Evolutionary conservation across 208 protist genomes (phyloP).

Genomic region (Blastocrithidia nonstop): DNA sequence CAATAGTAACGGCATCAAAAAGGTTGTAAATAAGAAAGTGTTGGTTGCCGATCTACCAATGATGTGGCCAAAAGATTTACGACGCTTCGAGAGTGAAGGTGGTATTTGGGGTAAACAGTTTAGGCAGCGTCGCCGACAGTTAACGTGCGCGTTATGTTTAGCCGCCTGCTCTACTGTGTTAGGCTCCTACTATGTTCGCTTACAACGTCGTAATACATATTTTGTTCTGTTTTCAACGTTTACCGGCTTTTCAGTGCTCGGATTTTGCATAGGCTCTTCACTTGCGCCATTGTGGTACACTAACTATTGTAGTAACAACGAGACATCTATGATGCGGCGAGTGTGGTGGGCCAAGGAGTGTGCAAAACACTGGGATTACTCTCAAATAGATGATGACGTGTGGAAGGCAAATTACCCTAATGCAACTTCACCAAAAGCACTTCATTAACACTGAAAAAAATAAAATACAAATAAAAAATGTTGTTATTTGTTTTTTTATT

Average conservation of each 20-base stretch:
- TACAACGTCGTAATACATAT: conserved; percentile 51
- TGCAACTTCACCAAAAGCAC: conserved; percentile 22
- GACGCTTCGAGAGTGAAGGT: conserved; percentile 70
- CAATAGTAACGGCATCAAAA: conserved; percentile 12
- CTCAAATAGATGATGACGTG: conserved; percentile 35
- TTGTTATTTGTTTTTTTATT: neutral
- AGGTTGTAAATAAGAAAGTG: conserved; percentile 24
- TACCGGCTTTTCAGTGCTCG: conserved; percentile 57
- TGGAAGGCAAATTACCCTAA: conserved; percentile 61
- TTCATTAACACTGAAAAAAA: too few species aligned
- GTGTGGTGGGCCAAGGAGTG: conserved; percentile 89
- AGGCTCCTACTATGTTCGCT: conserved; percentile 41
- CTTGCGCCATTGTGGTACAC: conserved; percentile 49
- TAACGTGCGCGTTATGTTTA: conserved; percentile 35
- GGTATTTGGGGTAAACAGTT: conserved; percentile 73
- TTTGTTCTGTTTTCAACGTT: conserved; percentile 78
- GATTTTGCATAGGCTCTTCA: conserved; percentile 61
- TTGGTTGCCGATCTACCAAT: conserved; percentile 74
- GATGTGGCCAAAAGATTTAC: conserved; percentile 75
- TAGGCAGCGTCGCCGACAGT: conserved; percentile 57
- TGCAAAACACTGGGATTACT: conserved; percentile 81
- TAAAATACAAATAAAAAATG: too few species aligned
- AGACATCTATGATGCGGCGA: conserved; percentile 84
- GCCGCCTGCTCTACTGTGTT: conserved; percentile 21
- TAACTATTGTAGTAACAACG: conserved; percentile 73